phyloP scores from a whole-genome alignment of 1,284 basidiomycete genomes.

The Macrocystidia cucumis region DNA sequence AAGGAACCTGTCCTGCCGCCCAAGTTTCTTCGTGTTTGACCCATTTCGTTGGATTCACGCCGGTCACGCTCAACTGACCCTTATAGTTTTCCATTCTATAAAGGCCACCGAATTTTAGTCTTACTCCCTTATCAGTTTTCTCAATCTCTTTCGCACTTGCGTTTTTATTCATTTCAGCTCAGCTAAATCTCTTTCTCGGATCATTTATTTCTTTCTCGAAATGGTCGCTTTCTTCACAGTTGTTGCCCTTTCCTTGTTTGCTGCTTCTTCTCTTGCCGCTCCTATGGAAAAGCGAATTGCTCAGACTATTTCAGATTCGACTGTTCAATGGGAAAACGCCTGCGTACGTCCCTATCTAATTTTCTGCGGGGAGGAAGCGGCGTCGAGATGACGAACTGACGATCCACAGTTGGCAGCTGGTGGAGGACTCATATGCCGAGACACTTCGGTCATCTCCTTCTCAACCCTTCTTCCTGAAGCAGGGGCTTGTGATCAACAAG shows the following conservation, averaged over 20 bases:
- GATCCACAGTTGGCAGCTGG: constrained; percentile 33
- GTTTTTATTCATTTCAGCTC: no score
- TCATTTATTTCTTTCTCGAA: not conserved
- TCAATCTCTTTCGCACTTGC: no score
- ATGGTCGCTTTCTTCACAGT: not conserved
- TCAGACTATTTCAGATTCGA: constrained; percentile 32
- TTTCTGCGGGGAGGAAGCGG: not conserved
- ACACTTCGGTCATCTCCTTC: constrained; percentile 43
- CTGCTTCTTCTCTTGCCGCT: constrained; percentile 21
- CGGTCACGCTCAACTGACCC: no score
- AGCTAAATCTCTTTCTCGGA: no score
- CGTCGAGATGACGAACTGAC: constrained; percentile 1
- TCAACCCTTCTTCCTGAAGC: constrained; percentile 46
- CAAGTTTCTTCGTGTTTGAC: no score
- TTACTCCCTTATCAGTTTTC: no score
- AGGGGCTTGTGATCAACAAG: constrained; percentile 53
- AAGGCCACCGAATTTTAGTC: no score
- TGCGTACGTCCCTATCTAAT: constrained; percentile 24
- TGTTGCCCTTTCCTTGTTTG: constrained; percentile 13
- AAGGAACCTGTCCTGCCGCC: no score
- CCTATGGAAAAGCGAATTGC: constrained; percentile 34
- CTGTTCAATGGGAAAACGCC: constrained; percentile 33
- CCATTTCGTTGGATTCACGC: no score
- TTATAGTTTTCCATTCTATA: no score
- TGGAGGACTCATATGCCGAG: constrained; percentile 45